phyloP scores from a whole-genome alignment of 2,329 filamentous ascomycete genomes.

The Mariannaea sp. region DNA sequence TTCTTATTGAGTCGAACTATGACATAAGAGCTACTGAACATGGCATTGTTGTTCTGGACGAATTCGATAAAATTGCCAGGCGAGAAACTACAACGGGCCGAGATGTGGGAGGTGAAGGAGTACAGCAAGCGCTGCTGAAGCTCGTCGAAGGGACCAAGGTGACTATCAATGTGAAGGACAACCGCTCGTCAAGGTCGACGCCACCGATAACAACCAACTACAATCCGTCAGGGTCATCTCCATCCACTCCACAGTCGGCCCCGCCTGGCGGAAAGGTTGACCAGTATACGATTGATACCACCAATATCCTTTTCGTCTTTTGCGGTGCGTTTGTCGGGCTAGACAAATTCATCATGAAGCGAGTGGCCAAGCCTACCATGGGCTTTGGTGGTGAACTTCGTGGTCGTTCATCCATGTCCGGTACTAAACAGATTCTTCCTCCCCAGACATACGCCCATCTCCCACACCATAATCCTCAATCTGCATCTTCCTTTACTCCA shows the following conservation, averaged over 20 bases:
- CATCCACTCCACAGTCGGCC: constrained; percentile 51
- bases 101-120: constrained; percentile 94
- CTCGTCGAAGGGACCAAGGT: constrained; percentile 95
- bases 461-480: constrained; percentile 55
- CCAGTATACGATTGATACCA: constrained; percentile 81
- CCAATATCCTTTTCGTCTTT: constrained; percentile 96
- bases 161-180: constrained; percentile 86
- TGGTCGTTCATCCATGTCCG: constrained; percentile 53
- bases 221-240: constrained; percentile 49
- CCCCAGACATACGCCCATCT: constrained; percentile 63
- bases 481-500: constrained; percentile 53
- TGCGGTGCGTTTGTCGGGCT: constrained; percentile 94
- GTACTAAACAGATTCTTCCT: constrained; percentile 64
- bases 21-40: constrained; percentile 82
- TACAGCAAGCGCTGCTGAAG: constrained; percentile 93
- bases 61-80: constrained; percentile 96
- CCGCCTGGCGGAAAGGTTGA: constrained; percentile 59
- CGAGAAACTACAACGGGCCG: constrained; percentile 86
- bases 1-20: constrained; percentile 89
- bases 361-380: constrained; percentile 84
- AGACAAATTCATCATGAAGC: constrained; percentile 83
- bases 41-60: constrained; percentile 93
- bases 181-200: constrained; percentile 61
- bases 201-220: constrained; percentile 60
- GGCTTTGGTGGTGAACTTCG: constrained; percentile 89